These are phyloP conservation scores for Arthrobotrys pseudoclavata DNA, from an alignment of 2,329 filamentous ascomycete genomes.

Conservation along the genomic window DNA sequence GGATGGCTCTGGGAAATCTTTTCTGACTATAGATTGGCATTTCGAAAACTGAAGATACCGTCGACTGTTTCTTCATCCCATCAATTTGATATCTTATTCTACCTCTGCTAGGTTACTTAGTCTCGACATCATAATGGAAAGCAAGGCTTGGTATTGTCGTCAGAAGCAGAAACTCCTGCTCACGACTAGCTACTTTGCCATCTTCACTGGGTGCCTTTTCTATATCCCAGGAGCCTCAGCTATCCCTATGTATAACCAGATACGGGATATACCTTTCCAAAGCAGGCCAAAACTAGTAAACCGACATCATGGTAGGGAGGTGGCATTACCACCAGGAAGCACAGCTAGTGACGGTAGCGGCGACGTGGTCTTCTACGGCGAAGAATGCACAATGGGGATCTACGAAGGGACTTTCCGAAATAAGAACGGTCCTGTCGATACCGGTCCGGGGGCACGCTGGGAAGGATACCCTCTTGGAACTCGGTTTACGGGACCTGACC, in stretches of 20 bases:
- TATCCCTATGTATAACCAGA: background rate
- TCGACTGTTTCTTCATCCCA: background rate
- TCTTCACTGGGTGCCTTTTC: background rate
- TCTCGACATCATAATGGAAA: background rate
- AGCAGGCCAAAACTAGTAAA: background rate
- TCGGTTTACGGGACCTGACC: too few relatives aligned
- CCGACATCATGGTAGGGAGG: background rate
- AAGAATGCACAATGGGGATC: conserved; percentile 2
- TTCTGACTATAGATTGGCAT: too few relatives aligned
- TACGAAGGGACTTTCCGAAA: conserved; percentile 1
- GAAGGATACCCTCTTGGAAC: conserved; percentile 1
- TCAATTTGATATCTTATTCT: background rate
- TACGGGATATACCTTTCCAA: background rate
- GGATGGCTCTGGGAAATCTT: too few relatives aligned
- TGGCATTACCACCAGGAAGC: background rate
- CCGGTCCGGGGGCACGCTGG: background rate
- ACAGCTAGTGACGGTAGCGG: background rate
- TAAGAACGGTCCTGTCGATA: background rate
- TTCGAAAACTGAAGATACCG: too few relatives aligned
- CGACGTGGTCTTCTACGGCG: conserved; percentile 6
- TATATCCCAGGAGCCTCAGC: background rate
- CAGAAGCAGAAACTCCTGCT: background rate
- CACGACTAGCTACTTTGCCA: background rate
- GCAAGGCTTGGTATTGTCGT: background rate
- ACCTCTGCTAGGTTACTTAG: background rate